Conservation (phyloP, 148 eudicot species). For the Persicaria tinctoria region DNA sequence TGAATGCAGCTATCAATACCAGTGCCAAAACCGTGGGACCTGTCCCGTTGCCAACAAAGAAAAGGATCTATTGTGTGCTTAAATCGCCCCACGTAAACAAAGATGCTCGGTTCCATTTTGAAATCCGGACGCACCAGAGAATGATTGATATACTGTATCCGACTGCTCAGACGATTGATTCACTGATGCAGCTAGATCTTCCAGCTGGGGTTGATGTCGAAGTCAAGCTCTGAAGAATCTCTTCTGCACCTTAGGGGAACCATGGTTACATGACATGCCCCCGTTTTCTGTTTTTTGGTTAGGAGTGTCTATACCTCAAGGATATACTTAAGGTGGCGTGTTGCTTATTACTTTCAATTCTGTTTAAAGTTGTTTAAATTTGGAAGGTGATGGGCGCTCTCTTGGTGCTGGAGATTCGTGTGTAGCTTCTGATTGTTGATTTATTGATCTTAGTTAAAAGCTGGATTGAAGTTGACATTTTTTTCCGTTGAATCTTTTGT, state of each 20-base stretch:
- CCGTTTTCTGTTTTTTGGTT: not conserved
- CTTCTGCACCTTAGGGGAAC: conserved; percentile 15
- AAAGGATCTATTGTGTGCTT: conserved; percentile 70
- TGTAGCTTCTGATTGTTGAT: too few species aligned
- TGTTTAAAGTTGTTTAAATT: too few species aligned
- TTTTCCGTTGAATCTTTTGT: too few species aligned
- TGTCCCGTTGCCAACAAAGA: conserved; percentile 90
- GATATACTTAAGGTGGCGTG: not conserved
- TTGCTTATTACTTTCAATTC: too few species aligned
- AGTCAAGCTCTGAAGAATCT: conserved; percentile 65
- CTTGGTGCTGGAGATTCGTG: too few species aligned
- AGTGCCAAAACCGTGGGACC: conserved; percentile 95
- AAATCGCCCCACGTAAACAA: conserved; percentile 97
- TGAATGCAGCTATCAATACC: conserved; percentile 86
- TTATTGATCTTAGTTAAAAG: too few species aligned
- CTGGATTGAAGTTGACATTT: too few species aligned
- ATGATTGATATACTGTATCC: conserved; percentile 88
- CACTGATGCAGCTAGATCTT: conserved; percentile 93
- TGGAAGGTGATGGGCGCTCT: too few species aligned
- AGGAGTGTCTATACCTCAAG: not conserved
- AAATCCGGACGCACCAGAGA: conserved; percentile 92
- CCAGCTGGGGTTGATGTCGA: conserved; percentile 98
- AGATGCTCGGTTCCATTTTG: conserved; percentile 96
- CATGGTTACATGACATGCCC: not conserved
- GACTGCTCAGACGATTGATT: conserved; percentile 92